Percentiles rank a stretch among this genome's conserved stretches.
Evolutionary conservation across 2,329 filamentous ascomycete genomes (phyloP).

Genomic region (Claviceps digitariae): DNA sequence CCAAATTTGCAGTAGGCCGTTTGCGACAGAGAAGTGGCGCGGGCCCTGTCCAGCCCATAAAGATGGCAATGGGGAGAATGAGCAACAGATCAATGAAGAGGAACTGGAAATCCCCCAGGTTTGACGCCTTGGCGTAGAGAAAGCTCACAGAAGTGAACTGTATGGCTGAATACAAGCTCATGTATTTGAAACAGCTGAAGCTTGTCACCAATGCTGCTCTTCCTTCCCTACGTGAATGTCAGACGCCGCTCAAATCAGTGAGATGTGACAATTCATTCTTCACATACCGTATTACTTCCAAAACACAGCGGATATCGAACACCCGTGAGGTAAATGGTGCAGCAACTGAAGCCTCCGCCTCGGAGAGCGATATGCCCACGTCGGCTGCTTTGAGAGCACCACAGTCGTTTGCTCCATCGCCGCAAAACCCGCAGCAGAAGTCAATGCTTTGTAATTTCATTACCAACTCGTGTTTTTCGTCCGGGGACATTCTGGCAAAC

Average conservation of each 20-base stretch:
- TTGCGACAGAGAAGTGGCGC: slow-evolving; percentile 67
- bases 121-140: slow-evolving; percentile 83
- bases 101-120: slow-evolving; percentile 95
- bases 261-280: too few species aligned
- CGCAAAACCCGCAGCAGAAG: slow-evolving; percentile 92
- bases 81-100: slow-evolving; percentile 87
- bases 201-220: slow-evolving; percentile 92
- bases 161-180: slow-evolving; percentile 98
- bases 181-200: slow-evolving; percentile 99
- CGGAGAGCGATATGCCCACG: slow-evolving; percentile 91
- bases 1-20: slow-evolving; percentile 79
- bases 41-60: slow-evolving; percentile 96
- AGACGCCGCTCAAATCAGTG: slow-evolving; percentile 7
- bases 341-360: slow-evolving; percentile 95
- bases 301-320: slow-evolving; percentile 93
- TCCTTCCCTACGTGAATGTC: slow-evolving; percentile 51
- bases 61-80: slow-evolving; percentile 91
- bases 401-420: slow-evolving; percentile 95
- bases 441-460: slow-evolving; percentile 95
- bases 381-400: slow-evolving; percentile 94
- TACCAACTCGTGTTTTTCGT: slow-evolving; percentile 95
- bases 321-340: slow-evolving; percentile 91
- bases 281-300: slow-evolving; percentile 67
- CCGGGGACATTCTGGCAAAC: slow-evolving; percentile 95
- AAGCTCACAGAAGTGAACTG: slow-evolving; percentile 97